Conservation (phyloP, 306 rosid genomes). For the Prunus davidiana region DNA sequence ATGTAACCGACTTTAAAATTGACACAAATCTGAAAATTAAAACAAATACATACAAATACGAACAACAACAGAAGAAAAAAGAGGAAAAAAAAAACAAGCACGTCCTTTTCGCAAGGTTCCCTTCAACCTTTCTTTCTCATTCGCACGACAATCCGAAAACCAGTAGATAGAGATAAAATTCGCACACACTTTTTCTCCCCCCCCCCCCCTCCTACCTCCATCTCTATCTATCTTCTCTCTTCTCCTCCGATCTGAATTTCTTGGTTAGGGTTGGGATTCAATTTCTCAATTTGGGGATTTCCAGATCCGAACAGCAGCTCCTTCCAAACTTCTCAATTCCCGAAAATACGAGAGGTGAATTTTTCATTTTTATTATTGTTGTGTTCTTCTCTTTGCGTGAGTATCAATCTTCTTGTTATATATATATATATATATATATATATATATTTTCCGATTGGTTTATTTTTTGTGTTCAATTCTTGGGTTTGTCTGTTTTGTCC, state of each 20-base stretch:
- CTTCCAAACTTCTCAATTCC: neutral
- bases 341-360: slow-evolving; percentile 6
- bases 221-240: neutral
- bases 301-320: slow-evolving; percentile 8
- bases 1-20: neutral
- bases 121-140: neutral
- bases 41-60: neutral
- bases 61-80: neutral
- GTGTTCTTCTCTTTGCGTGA: neutral
- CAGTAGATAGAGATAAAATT: slow-evolving; percentile 10
- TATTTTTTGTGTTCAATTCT: neutral
- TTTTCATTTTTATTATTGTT: neutral
- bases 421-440: no score
- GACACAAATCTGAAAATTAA: neutral
- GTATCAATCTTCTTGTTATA: neutral
- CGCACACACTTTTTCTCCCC: neutral
- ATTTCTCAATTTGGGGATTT: slow-evolving; percentile 5
- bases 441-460: neutral
- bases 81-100: neutral
- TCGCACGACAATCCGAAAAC: neutral
- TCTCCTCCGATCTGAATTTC: neutral
- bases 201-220: neutral
- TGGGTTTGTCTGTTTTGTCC: neutral
- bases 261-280: neutral
- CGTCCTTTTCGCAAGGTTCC: slow-evolving; percentile 11